phyloP scores from a whole-genome alignment of 176 grass and related monocot genomes.

The barley (Hordeum vulgare) region DNA sequence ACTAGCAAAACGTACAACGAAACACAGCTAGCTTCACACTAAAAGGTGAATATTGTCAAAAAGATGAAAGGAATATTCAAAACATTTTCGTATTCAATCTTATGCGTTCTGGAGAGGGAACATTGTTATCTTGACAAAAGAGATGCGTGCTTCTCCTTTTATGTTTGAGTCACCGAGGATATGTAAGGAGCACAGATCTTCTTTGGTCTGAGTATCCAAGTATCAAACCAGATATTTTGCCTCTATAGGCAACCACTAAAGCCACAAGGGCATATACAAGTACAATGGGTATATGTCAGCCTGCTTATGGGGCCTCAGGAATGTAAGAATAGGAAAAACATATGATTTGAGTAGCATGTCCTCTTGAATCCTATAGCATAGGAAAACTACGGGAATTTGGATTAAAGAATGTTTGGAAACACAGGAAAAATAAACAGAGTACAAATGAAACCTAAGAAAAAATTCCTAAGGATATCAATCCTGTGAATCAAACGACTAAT shows the following conservation, averaged over 20 bases:
- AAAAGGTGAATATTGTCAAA: background rate
- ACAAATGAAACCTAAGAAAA: background rate
- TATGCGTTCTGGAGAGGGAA: background rate
- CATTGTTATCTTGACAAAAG: background rate
- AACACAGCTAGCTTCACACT: background rate
- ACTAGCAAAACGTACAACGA: background rate
- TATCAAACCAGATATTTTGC: conserved; percentile 22
- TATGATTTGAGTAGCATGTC: background rate
- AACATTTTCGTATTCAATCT: background rate
- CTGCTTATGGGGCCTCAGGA: background rate
- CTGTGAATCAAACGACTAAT: background rate
- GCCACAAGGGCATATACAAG: background rate
- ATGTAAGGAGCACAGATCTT: background rate
- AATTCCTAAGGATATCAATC: background rate
- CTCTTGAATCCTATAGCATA: background rate
- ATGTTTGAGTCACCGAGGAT: background rate
- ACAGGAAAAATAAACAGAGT: background rate
- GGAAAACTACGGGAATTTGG: background rate
- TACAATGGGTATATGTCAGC: background rate
- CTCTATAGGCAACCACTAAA: background rate
- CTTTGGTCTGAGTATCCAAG: background rate
- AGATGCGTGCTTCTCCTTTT: background rate
- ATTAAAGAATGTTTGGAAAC: background rate
- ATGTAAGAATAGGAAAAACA: background rate
- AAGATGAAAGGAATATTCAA: background rate